Conservation (phyloP, 768 basidiomycete species). For the Tricholomella constricta region DNA sequence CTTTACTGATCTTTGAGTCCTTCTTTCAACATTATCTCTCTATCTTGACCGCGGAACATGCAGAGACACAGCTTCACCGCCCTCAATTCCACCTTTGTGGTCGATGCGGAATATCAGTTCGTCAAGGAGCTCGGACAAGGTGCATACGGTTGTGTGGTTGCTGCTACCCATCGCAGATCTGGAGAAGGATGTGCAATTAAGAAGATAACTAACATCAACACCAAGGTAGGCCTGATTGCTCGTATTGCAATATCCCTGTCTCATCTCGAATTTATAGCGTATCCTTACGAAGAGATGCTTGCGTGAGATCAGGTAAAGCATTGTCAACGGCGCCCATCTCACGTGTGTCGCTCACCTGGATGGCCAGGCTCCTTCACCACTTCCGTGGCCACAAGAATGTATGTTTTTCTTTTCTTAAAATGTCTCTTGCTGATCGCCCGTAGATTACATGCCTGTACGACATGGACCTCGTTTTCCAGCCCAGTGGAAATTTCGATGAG, state of each 20-base stretch:
- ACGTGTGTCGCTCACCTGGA: constrained; percentile 4
- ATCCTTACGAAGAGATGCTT: constrained; percentile 97
- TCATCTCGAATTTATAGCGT: constrained; percentile 47
- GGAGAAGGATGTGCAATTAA: constrained; percentile 94
- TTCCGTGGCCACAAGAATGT: constrained; percentile 99
- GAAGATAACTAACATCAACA: constrained; percentile 94
- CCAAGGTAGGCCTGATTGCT: constrained; percentile 52
- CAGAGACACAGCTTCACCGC: constrained; percentile 79
- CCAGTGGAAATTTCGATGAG: constrained; percentile 91
- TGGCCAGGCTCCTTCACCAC: constrained; percentile 82
- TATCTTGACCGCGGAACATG: constrained; percentile 40
- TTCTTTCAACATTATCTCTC: constrained; percentile 1
- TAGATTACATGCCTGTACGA: constrained; percentile 97
- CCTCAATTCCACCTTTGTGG: constrained; percentile 84
- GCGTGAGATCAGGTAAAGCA: constrained; percentile 85
- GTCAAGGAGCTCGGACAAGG: constrained; percentile 98
- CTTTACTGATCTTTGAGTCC: constrained; percentile 8
- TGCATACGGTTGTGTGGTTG: constrained; percentile 90
- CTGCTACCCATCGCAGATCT: constrained; percentile 79
- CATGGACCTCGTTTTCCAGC: constrained; percentile 96
- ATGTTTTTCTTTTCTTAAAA: constrained; percentile 22
- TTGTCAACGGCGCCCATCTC: neutral
- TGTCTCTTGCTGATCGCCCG: constrained; percentile 13
- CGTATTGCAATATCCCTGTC: neutral
- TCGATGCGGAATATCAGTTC: constrained; percentile 88